Evolutionary conservation across 176 grass and related monocot genomes (phyloP), one percentile per base, ranked within the genome.

Genomic region (Zoysia pacifica): DNA sequence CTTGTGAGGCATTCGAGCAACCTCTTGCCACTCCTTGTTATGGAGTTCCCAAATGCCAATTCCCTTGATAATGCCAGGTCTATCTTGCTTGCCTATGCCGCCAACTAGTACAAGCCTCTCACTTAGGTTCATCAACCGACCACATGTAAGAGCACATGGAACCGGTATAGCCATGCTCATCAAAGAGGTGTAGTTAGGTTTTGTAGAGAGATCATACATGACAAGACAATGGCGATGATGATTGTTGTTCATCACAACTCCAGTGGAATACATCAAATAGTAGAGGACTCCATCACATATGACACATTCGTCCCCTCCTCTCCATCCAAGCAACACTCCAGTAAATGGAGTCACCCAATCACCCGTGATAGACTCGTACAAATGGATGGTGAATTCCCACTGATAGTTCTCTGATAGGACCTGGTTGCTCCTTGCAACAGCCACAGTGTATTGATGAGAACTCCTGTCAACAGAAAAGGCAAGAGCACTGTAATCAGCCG

Each of bases 281-380:
- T 97, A 94, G 84, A 97, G 85, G 20, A 97, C 59, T 55, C 94
- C 94, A 82, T 91, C 67, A 80, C 94, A 94, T 54, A 97, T 97
- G 67, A 94, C 94, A 5, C 89, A 97, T 71, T 97, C 91, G 4
- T 86, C 84, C 4, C 94, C 91, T 44, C 94, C 91, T 69, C 89
- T 80, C 72, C 79, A 97, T 28, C 91, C 94, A 4, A 88, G 63
- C 58, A 97, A 70, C 64, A 86, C 49, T 77, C 93, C 90, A 62
- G 60, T 86, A 42, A 87, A 83, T 36, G 85, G 75, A 81, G 88
- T 85, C 36, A 79, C 62, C 94, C 94, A 97, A 4, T 65, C 67
- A 53, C 72, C 72, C 12, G 67, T 77, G 51, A 80, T 65, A 0
- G 94, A 87, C 75, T 91, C 84, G 15, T 97, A 94, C 63, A 93